Evolutionary conservation across 495 filamentous ascomycete species (phyloP).

Genomic region (Daldinia grandis): DNA sequence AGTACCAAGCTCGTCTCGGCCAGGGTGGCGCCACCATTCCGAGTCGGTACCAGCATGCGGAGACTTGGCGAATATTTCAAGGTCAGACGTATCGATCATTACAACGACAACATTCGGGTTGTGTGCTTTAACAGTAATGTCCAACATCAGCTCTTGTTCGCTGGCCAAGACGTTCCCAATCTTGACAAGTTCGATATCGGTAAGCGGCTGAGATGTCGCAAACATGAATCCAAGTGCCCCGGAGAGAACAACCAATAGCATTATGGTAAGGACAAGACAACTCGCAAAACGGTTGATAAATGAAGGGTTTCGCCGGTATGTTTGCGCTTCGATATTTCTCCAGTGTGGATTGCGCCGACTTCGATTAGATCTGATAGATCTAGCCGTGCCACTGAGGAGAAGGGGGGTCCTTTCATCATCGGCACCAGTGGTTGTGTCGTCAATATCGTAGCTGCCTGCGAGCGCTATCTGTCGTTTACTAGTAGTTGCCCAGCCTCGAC

Average conservation of each 20-base stretch:
- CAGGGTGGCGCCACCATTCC: slow-evolving; percentile 73
- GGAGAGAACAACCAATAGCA: slow-evolving; percentile 78
- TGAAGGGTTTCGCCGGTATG: slow-evolving; percentile 67
- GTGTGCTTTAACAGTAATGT: slow-evolving; percentile 83
- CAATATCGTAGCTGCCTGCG: slow-evolving; percentile 61
- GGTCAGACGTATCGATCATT: slow-evolving; percentile 80
- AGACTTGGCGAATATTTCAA: slow-evolving; percentile 94
- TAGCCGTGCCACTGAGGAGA: slow-evolving; percentile 58
- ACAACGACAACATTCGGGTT: slow-evolving; percentile 93
- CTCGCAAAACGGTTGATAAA: slow-evolving; percentile 78
- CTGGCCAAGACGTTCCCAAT: slow-evolving; percentile 91
- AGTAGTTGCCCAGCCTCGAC: slow-evolving; percentile 40
- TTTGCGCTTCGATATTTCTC: slow-evolving; percentile 79
- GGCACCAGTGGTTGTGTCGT: slow-evolving; percentile 66
- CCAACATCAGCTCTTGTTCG: slow-evolving; percentile 94
- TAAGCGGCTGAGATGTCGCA: slow-evolving; percentile 86
- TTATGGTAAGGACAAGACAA: slow-evolving; percentile 76
- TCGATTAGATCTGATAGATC: slow-evolving; percentile 67
- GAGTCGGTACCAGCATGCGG: slow-evolving; percentile 79
- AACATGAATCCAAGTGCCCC: slow-evolving; percentile 87
- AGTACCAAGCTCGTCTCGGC: slow-evolving; percentile 47
- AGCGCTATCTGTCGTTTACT: slow-evolving; percentile 47
- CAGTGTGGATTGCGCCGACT: slow-evolving; percentile 65
- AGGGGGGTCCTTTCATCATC: slow-evolving; percentile 93
- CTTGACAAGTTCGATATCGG: slow-evolving; percentile 75